Evolutionary conservation across 1,284 basidiomycete genomes (phyloP).

Genomic region (Cryptococcus wingfieldii): DNA sequence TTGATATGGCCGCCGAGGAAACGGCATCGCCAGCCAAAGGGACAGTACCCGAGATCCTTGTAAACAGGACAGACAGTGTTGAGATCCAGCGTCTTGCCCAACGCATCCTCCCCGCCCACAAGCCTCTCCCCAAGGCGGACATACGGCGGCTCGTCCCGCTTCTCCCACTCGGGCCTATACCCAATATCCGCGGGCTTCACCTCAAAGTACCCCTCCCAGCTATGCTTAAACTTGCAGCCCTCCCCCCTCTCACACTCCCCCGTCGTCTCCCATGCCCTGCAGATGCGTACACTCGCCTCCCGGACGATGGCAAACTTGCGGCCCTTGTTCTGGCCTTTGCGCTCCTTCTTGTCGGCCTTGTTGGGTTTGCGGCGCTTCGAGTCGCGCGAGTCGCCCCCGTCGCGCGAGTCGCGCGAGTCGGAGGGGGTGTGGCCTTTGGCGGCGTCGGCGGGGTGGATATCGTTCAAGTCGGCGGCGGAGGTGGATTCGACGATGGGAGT

Average conservation of each 20-base stretch:
- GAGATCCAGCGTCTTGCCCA: constrained; percentile 32
- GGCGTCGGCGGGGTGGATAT: constrained; percentile 58
- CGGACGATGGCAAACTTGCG: constrained; percentile 44
- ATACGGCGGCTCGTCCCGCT: constrained; percentile 55
- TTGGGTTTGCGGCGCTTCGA: constrained; percentile 51
- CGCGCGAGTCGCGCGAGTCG: constrained; percentile 4
- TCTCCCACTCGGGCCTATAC: constrained; percentile 53
- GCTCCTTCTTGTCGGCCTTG: constrained; percentile 62
- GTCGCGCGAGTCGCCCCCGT: constrained; percentile 16
- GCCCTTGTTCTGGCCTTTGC: constrained; percentile 72
- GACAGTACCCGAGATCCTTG: constrained; percentile 71
- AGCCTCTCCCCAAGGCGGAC: constrained; percentile 29
- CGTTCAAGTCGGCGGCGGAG: constrained; percentile 17
- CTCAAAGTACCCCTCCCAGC: constrained; percentile 68
- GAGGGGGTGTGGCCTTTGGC: constrained; percentile 56
- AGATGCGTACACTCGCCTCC: constrained; percentile 38
- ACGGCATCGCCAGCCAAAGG: constrained; percentile 83
- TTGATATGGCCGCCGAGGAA: constrained; percentile 73
- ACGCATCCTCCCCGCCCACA: constrained; percentile 24
- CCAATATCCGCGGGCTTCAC: constrained; percentile 71
- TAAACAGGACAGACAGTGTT: constrained; percentile 65
- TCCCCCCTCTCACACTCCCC: constrained; percentile 20
- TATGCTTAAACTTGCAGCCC: constrained; percentile 72
- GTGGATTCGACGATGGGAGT: constrained; percentile 53
- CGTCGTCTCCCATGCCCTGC: constrained; percentile 37